These are phyloP conservation scores for Fusarium sp. DNA, from an alignment of 2,329 filamentous ascomycete species.

Conservation along the genomic window DNA sequence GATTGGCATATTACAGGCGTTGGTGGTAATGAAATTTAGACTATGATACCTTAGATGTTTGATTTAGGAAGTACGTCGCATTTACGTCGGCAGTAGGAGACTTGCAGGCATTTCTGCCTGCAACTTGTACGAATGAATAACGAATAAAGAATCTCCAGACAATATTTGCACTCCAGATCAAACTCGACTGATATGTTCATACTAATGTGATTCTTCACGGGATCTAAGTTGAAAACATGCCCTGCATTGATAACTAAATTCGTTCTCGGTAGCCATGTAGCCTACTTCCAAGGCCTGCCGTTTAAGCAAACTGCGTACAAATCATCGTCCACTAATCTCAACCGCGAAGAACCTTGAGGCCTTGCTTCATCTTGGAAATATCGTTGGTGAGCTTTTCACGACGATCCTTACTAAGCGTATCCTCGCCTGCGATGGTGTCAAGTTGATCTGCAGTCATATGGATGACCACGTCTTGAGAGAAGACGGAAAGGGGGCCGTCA, in stretches of 20 bases:
- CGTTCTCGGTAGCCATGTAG: too few relatives aligned
- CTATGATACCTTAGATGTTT: conserved; percentile 47
- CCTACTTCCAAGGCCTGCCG: too few relatives aligned
- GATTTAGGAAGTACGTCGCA: conserved; percentile 40
- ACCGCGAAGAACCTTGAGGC: conserved; percentile 43
- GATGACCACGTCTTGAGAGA: conserved; percentile 63
- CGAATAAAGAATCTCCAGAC: conserved; percentile 30
- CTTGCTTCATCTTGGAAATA: conserved; percentile 57
- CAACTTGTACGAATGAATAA: conserved; percentile 39
- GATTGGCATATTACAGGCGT: conserved; percentile 41
- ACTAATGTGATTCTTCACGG: too few relatives aligned
- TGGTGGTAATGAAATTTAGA: conserved; percentile 44
- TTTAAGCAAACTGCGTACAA: background rate
- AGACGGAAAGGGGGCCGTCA: conserved; percentile 62
- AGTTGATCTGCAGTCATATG: conserved; percentile 61
- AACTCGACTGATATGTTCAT: too few relatives aligned
- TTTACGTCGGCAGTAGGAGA: conserved; percentile 22
- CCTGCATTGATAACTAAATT: background rate
- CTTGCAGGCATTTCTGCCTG: conserved; percentile 1
- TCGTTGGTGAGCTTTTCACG: conserved; percentile 59
- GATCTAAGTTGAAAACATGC: too few relatives aligned
- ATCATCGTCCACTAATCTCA: background rate
- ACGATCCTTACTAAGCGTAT: conserved; percentile 52
- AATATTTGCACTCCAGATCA: background rate
- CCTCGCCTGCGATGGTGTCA: conserved; percentile 68